Evolutionary conservation across 805 yeast genomes (phyloP), one percentile per base, ranked within the genome.

Genomic region (Ogataea corticis): DNA sequence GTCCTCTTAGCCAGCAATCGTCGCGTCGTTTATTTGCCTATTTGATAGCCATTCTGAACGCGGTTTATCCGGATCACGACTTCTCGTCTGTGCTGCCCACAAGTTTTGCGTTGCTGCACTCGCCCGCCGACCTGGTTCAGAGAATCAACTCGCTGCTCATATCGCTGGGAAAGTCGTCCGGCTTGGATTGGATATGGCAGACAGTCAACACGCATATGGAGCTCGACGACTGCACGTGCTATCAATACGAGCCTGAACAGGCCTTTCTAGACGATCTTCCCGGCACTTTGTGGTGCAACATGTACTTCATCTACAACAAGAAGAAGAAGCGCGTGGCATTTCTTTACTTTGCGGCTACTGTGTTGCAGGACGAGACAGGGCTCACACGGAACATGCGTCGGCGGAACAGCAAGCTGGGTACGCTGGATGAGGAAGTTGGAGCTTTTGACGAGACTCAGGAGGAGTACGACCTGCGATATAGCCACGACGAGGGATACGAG

Each of bases 11-110:
- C 58, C 85, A 84, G 56, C 80, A 85, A n/a, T 82, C 94, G 1
- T 85, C 96, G 36, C 77, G 97, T 52, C 85, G 89, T 65, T 83
- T 91, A 1, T 94, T 92, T 70, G 94, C 97, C 0, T 87, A 91
- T 61, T 71, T 94, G 38, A 87, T 94, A 48, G 94, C 96, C 1
- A 90, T 91, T 29, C 73, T 94, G 42, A 94, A 94, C 64, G 87
- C 95, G 7, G 84, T 95, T 4, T 92, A 87, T 61, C 98, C 99
- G 0, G 99, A 94, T 63, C 96, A 94, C 59, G 99, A 94, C 61
- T 94, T 92, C 58, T 78, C 95, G 11, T 77, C 85, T 19, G 76
- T 94, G 50, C 89, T 87, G 59, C 99, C 99, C 1, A 73, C 73
- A 15, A 84, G 82, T 63, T 86, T 86, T 65, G 68, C 72, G 33